Percentiles rank a stretch among this genome's conserved stretches.
phyloP scores from a whole-genome alignment of 257 asterid genomes.

The Solanum appendiculatum region DNA sequence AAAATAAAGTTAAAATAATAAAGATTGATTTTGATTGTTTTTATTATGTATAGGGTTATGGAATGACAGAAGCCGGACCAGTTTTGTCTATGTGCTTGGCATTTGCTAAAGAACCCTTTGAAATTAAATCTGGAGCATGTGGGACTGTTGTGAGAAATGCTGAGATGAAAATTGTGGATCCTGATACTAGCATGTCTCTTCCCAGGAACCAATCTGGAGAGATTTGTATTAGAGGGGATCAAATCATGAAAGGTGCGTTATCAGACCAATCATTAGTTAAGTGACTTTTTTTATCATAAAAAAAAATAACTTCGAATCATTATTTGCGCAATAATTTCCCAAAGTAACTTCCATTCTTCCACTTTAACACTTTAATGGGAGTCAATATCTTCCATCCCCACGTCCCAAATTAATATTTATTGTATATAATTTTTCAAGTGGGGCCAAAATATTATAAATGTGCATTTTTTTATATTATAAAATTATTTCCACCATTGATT shows the following conservation, averaged over 20 bases:
- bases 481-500: neutral
- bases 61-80: constrained; percentile 98
- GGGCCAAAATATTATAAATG: neutral
- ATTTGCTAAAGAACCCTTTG: constrained; percentile 69
- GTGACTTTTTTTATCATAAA: neutral
- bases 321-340: neutral
- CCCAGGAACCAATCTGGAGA: constrained; percentile 78
- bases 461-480: neutral
- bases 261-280: accelerated
- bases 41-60: constrained; percentile 51
- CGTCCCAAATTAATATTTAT: too few species aligned
- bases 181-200: constrained; percentile 43
- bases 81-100: constrained; percentile 87
- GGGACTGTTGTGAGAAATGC: constrained; percentile 92
- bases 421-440: neutral
- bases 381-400: neutral
- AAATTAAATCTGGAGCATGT: constrained; percentile 88
- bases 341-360: neutral
- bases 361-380: neutral
- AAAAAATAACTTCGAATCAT: too few species aligned
- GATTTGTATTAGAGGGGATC: constrained; percentile 80
- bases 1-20: neutral
- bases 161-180: constrained; percentile 80
- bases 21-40: neutral
- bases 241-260: constrained; percentile 81